These are phyloP conservation scores for Suillus tomentosus DNA, from an alignment of 768 basidiomycete genomes.

Conservation along the genomic window DNA sequence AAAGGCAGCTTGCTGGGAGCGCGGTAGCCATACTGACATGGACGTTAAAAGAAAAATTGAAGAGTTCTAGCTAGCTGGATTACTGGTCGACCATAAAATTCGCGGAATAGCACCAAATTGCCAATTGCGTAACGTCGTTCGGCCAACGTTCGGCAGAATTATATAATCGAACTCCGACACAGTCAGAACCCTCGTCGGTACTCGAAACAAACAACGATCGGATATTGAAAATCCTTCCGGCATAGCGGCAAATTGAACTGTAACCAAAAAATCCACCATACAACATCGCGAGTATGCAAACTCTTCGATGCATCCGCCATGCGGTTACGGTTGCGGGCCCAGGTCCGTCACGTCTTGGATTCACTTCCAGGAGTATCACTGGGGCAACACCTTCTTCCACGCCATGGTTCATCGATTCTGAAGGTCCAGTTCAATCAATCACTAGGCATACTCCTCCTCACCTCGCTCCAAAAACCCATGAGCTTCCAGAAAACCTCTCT, in stretches of 20 bases:
- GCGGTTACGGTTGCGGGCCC: neutral
- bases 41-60: constrained; percentile 1
- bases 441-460: constrained; percentile 26
- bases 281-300: constrained; percentile 18
- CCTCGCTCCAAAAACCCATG: constrained; percentile 29
- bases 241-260: too few species aligned
- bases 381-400: constrained; percentile 16
- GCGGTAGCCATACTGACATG: constrained; percentile 83
- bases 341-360: neutral
- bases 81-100: constrained; percentile 17
- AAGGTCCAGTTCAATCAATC: constrained; percentile 21
- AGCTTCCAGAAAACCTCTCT: constrained; percentile 55
- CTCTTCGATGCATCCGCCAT: constrained; percentile 19
- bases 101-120: neutral
- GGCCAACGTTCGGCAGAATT: neutral
- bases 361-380: constrained; percentile 4
- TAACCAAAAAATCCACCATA: too few species aligned
- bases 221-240: too few species aligned
- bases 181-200: too few species aligned
- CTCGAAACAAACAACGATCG: too few species aligned
- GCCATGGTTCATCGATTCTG: constrained; percentile 73
- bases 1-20: constrained; percentile 46
- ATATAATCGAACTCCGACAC: too few species aligned
- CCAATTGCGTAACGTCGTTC: neutral
- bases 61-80: constrained; percentile 3